Evolutionary conservation across 805 yeast species (phyloP), one percentile per base, ranked within the genome.

Genomic region (Lipomyces spencermartinsiae): DNA sequence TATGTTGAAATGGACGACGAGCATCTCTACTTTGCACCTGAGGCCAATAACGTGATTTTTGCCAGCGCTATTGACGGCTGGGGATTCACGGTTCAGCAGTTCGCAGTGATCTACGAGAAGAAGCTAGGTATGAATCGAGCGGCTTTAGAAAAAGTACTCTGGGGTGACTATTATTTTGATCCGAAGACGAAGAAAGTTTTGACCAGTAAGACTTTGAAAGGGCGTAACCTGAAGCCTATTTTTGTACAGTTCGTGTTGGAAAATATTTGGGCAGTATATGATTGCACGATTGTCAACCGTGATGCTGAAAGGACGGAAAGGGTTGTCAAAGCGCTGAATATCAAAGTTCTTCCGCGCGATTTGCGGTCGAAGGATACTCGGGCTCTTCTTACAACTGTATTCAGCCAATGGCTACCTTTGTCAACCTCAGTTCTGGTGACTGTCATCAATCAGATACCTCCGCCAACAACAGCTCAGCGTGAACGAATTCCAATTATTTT

Each of bases 31-130:
- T 94, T 94, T 71, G 84, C 91, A 19, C 99, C 99, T 0, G 91
- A 89, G 61, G 85, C 86, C 72, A 92, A 92, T 76, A 94, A 94
- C 75, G 97, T 94, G 4, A 86, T 94, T 0, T 94, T 94, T 81
- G 94, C 97, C 0, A 84, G 88, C 43, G 99, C 99, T 0, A 83
- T 90, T 22, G 99, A 95, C 79, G 98, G 98, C 12, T 95, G 99
- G 98, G 99, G 98, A 0, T 95, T 95, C 78, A 90, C 92, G 56
- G 83, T 95, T 61, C 87, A 91, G 62, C 97, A 95, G 72, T 91
- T 95, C 78, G 91, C 97, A 7, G 88, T 90, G 66, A 87, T 95
- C 43, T 92, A 92, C 77, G 95, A 90, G 79, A 86, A 86, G 60
- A 92, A 92, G 74, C 81, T 94, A 22, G 97, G 97, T 0, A 89